Evolutionary conservation across 2,329 filamentous ascomycete genomes (phyloP).

Genomic region (Conoideocrella luteorostrata): DNA sequence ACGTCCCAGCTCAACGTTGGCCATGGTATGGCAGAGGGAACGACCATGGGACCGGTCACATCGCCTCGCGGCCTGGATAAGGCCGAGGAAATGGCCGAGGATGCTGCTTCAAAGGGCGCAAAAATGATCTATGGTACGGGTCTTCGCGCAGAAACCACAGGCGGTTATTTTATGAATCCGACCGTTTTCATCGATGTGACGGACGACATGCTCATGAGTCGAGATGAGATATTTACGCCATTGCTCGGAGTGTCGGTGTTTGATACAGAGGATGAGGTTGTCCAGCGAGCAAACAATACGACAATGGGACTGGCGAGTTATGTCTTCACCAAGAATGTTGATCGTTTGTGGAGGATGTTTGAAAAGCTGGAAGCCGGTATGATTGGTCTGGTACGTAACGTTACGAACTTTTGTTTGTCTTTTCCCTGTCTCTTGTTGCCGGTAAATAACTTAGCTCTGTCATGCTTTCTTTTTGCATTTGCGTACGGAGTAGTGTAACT

Average conservation of each 20-base stretch:
- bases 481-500: too few relatives aligned
- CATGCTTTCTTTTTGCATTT: neutral
- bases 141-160: constrained; percentile 31
- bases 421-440: neutral
- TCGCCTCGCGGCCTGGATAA: constrained; percentile 27
- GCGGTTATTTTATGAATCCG: constrained; percentile 61
- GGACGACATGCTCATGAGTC: constrained; percentile 57
- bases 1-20: constrained; percentile 51
- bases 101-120: constrained; percentile 57
- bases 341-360: constrained; percentile 34
- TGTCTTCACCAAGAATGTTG: constrained; percentile 53
- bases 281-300: constrained; percentile 56
- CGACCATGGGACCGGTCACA: constrained; percentile 29
- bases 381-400: constrained; percentile 27
- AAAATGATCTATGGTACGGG: constrained; percentile 48
- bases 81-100: constrained; percentile 44
- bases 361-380: constrained; percentile 42
- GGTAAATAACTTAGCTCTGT: too few relatives aligned
- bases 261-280: constrained; percentile 62
- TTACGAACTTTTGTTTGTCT: neutral
- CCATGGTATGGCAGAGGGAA: constrained; percentile 44
- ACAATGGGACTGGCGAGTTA: constrained; percentile 68
- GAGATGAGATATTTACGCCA: constrained; percentile 68
- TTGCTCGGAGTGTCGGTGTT: constrained; percentile 64
- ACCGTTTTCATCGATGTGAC: constrained; percentile 64